Evolutionary conservation across 805 yeast species (phyloP).

Genomic region (Saturnispora ahearnii): DNA sequence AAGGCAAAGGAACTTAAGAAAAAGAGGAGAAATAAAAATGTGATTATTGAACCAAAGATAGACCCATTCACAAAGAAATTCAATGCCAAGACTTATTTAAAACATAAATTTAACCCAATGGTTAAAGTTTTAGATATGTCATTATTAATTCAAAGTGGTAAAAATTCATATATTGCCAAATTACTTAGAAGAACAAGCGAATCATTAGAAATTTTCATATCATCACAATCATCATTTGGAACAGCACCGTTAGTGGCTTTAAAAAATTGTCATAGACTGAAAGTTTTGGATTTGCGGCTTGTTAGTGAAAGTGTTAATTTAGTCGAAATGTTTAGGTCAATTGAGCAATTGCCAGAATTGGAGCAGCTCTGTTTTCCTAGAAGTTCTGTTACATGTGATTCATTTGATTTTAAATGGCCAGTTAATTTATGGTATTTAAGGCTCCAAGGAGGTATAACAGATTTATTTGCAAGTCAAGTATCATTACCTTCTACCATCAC

Average conservation of each 20-base stretch:
- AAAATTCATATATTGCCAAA: conserved; percentile 82
- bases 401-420: conserved; percentile 68
- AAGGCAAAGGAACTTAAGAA: background rate
- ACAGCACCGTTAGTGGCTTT: conserved; percentile 79
- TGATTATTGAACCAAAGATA: too few species aligned
- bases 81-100: conserved; percentile 4
- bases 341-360: conserved; percentile 49
- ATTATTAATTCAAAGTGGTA: conserved; percentile 79
- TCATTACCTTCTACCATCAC: conserved; percentile 66
- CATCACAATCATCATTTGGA: conserved; percentile 95
- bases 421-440: conserved; percentile 59
- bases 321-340: conserved; percentile 68
- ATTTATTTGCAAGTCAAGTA: conserved; percentile 62
- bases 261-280: conserved; percentile 55
- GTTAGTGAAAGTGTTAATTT: conserved; percentile 89
- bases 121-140: conserved; percentile 68
- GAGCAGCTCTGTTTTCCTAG: conserved; percentile 83
- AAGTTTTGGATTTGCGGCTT: conserved; percentile 64
- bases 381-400: conserved; percentile 67
- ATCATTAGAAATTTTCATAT: conserved; percentile 59
- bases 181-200: conserved; percentile 68
- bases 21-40: background rate
- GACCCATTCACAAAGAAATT: conserved; percentile 5
- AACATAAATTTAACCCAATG: conserved; percentile 38
- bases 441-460: conserved; percentile 83